A percentile compares a stretch with the other conserved stretches of the same genome.
These are phyloP conservation scores for Flueggea neowawraea DNA, from an alignment of 441 rosid species.

Conservation along the genomic window DNA sequence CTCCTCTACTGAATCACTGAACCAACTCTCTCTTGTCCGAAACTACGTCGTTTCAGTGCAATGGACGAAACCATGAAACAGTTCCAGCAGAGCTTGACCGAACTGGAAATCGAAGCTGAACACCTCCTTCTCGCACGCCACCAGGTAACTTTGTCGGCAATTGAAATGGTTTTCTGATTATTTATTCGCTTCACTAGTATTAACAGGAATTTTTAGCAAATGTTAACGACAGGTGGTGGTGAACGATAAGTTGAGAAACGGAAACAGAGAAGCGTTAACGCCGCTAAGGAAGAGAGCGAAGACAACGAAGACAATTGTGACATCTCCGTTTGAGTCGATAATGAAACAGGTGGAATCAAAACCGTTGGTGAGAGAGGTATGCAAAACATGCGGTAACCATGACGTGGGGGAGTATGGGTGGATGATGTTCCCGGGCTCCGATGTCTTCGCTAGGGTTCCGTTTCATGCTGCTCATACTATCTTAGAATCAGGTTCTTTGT, in stretches of 20 bases:
- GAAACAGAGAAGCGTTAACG: conserved; percentile 77
- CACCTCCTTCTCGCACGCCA: conserved; percentile 54
- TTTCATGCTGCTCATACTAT: conserved; percentile 81
- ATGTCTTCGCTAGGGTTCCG: conserved; percentile 60
- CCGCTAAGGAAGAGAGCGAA: conserved; percentile 73
- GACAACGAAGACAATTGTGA: conserved; percentile 67
- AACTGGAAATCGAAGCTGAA: conserved; percentile 77
- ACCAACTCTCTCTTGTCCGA: neutral
- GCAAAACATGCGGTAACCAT: conserved; percentile 72
- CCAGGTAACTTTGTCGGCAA: conserved; percentile 35
- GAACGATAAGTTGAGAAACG: conserved; percentile 71
- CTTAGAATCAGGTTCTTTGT: conserved; percentile 59
- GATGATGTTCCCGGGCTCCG: conserved; percentile 83
- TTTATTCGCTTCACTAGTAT: too few relatives aligned
- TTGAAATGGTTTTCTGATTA: too few relatives aligned
- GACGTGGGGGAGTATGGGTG: conserved; percentile 61
- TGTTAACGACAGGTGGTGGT: conserved; percentile 55
- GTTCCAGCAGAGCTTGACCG: conserved; percentile 41
- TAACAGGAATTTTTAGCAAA: neutral
- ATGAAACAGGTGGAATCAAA: conserved; percentile 59
- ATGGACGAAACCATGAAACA: conserved; percentile 63
- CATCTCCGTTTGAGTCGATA: conserved; percentile 60
- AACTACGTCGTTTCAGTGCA: neutral
- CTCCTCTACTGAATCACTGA: too few relatives aligned
- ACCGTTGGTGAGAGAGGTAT: conserved; percentile 73